Base-by-base conservation (phyloP, 2,329 filamentous ascomycete genomes). In the Aspergillus fijiensis region DNA sequence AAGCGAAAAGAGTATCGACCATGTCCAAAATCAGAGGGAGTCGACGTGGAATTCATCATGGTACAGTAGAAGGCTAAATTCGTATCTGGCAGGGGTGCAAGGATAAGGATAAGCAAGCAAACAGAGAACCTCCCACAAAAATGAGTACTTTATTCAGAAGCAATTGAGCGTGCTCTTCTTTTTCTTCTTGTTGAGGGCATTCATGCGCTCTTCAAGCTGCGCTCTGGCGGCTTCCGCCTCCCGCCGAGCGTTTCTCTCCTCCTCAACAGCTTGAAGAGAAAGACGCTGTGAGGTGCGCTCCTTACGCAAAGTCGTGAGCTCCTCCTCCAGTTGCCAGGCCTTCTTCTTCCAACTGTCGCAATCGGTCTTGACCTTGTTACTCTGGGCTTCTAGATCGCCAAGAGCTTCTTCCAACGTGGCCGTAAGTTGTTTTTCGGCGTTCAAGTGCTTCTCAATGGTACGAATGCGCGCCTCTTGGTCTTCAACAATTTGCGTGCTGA, bases 131-230 rank as follows among this genome's bases (percentile, higher is more conserved):
- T 27, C 29, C 49, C 48, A 51, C 55, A 39, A 29, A 21, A 55
- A 35, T 57, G 49, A 25, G 10, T 19, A 27, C 9, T 25, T 45
- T 3, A n/a, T 33, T 52, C 92, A 97, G 83, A 99, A 99, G 85
- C 95, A 99, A 82, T 97, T 98, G 77, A 99, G 84, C 67, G 90
- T 93, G 85, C 96, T 96, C 86, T 83, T 83, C 79, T 96, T 93
- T 85, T 94, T 96, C 83, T 96, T 95, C 81, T 90, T 89, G 78
- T 89, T 93, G 75, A 95, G 89, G 60, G 90, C 89, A 71, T 94
- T 92, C 88, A 99, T 99, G 59, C 94, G 87, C 80, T 96, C 92
- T 79, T 99, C 94, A 27, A 99, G 85, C 71, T 96, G 91, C 45
- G 89, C 90, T 57, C 90, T 85, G 49, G 95, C 95, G 65, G 90